Conservation (phyloP, 1,284 basidiomycete species). For the Moniliophthora roreri region DNA sequence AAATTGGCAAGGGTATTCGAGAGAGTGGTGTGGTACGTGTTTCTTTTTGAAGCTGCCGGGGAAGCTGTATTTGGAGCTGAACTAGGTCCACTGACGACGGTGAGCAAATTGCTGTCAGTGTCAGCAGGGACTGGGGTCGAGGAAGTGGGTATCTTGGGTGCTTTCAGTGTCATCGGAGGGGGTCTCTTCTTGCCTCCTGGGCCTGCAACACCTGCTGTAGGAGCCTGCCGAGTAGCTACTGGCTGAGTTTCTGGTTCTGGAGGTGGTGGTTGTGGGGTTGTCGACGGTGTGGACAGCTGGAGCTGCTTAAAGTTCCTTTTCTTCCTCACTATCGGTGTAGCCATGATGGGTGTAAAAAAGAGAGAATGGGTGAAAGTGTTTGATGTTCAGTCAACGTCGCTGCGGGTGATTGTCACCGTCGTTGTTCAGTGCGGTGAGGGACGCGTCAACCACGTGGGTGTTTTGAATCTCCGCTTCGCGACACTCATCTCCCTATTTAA, state of each 20-base stretch:
- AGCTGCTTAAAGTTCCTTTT: constrained; percentile 16
- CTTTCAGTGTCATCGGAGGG: constrained; percentile 53
- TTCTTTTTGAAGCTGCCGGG: constrained; percentile 41
- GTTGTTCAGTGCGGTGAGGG: too few species aligned
- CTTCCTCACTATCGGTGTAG: constrained; percentile 16
- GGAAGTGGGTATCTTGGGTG: constrained; percentile 41
- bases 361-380: too few species aligned
- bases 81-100: constrained; percentile 34
- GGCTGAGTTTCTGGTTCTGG: constrained; percentile 17
- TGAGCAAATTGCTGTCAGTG: constrained; percentile 32
- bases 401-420: too few species aligned
- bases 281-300: constrained; percentile 4
- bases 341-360: constrained; percentile 4
- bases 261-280: constrained; percentile 7
- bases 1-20: constrained; percentile 75
- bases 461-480: too few species aligned
- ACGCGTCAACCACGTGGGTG: too few species aligned
- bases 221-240: constrained; percentile 14
- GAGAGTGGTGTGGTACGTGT: constrained; percentile 70
- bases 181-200: constrained; percentile 47
- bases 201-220: constrained; percentile 9
- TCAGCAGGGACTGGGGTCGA: constrained; percentile 34
- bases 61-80: constrained; percentile 39
- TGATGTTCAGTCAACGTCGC: too few species aligned
- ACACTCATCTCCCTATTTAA: too few species aligned